These are phyloP conservation scores for Arthrinium puccinioides DNA, from an alignment of 2,329 filamentous ascomycete species.

Conservation along the genomic window DNA sequence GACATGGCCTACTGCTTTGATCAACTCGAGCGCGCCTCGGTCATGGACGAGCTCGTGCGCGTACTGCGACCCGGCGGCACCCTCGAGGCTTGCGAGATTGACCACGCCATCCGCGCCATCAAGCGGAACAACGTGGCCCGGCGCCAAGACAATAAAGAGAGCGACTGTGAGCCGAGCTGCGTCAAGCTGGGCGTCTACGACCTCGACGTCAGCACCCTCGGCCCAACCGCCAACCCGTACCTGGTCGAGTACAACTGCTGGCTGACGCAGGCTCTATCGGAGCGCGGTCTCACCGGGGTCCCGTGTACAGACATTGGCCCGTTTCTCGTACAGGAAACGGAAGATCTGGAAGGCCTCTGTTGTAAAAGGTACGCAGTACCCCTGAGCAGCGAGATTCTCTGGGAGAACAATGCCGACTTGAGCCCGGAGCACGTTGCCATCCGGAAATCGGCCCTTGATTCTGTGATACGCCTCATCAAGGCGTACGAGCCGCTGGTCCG, in stretches of 20 bases:
- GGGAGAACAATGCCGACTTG: conserved; percentile 4
- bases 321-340: conserved; percentile 46
- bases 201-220: conserved; percentile 49
- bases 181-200: conserved; percentile 3
- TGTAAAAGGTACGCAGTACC: conserved; percentile 46
- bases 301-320: conserved; percentile 55
- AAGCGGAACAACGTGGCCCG: conserved; percentile 29
- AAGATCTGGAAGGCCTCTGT: conserved; percentile 43
- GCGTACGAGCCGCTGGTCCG: conserved; percentile 55
- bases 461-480: conserved; percentile 32
- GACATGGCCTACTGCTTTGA: conserved; percentile 31
- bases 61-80: conserved; percentile 53
- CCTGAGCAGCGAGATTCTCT: conserved; percentile 8
- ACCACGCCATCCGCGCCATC: conserved; percentile 53
- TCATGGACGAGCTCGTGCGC: conserved; percentile 48
- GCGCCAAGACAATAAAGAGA: conserved; percentile 35
- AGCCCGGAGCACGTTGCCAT: conserved; percentile 14
- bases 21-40: conserved; percentile 52
- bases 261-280: conserved; percentile 50
- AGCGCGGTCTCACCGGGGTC: conserved; percentile 43
- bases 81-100: conserved; percentile 57
- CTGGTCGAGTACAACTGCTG: conserved; percentile 52
- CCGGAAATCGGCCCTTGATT: conserved; percentile 15
- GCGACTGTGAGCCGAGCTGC: background rate
- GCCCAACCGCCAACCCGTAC: conserved; percentile 56